phyloP scores from a whole-genome alignment of 148 eudicot genomes.

The Amaranthus hypochondriacus region DNA sequence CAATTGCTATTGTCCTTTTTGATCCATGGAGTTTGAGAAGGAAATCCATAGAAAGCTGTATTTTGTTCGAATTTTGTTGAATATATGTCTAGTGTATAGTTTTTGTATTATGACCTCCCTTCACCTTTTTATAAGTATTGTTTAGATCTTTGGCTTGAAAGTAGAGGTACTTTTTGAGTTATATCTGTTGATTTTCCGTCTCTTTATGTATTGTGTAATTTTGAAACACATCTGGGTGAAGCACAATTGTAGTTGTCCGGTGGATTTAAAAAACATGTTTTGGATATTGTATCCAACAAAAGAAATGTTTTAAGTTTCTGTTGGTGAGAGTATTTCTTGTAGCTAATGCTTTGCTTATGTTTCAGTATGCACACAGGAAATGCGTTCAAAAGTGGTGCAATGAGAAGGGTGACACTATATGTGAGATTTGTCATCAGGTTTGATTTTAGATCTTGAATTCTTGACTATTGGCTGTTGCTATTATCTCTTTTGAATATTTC shows the following conservation, averaged over 20 bases:
- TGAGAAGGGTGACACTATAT: conserved; percentile 76
- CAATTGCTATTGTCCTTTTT: not conserved
- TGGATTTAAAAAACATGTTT: not conserved
- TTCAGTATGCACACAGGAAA: conserved; percentile 83
- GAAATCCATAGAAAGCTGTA: not conserved
- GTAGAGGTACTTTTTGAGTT: not conserved
- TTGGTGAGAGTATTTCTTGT: not conserved
- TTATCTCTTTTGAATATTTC: not conserved
- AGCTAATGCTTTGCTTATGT: conserved; percentile 18
- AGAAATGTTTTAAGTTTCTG: no score
- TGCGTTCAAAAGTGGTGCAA: conserved; percentile 85
- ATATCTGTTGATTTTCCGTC: no score
- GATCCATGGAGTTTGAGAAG: not conserved
- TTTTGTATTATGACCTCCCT: not conserved
- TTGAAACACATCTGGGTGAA: not conserved
- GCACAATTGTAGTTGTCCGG: not conserved
- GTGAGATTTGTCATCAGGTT: conserved; percentile 93
- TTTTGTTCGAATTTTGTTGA: not conserved
- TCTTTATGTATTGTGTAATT: no score
- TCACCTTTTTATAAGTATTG: not conserved
- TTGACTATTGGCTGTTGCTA: not conserved
- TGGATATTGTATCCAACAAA: not conserved
- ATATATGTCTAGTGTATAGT: not conserved
- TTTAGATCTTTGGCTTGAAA: not conserved
- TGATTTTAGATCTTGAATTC: conserved; percentile 3